phyloP scores from a whole-genome alignment of 2,329 filamentous ascomycete genomes.

The Alternaria burnsii region DNA sequence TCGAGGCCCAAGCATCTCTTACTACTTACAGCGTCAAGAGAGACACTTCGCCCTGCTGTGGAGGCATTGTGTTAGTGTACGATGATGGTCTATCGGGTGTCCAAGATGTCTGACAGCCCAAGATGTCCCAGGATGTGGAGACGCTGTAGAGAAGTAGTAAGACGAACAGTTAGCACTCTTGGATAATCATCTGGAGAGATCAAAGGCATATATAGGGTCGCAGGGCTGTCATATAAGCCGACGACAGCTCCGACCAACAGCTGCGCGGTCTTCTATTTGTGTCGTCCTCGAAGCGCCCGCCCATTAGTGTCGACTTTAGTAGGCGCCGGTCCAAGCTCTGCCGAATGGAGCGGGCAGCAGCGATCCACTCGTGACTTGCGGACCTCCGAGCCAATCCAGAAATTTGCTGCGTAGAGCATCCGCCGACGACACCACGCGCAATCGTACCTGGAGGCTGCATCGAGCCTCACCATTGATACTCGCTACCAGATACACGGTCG shows the following conservation, averaged over 20 bases:
- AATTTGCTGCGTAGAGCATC: constrained; percentile 38
- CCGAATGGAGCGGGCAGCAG: constrained; percentile 19
- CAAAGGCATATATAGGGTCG: constrained; percentile 29
- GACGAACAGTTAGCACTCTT: constrained; percentile 23
- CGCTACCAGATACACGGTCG: background rate
- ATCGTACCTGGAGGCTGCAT: constrained; percentile 29
- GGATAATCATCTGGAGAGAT: constrained; percentile 16
- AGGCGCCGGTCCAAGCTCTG: constrained; percentile 29
- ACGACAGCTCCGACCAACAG: constrained; percentile 25
- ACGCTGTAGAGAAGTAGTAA: constrained; percentile 10
- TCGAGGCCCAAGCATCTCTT: background rate
- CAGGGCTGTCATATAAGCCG: constrained; percentile 22
- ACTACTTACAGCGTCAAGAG: constrained; percentile 57
- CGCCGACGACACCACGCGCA: constrained; percentile 30
- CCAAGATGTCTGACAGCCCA: constrained; percentile 15
- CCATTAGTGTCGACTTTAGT: constrained; percentile 26
- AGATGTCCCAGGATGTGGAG: constrained; percentile 1
- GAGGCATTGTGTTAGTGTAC: constrained; percentile 53
- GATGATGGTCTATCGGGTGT: constrained; percentile 16
- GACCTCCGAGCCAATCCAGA: constrained; percentile 40
- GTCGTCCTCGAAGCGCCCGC: constrained; percentile 47
- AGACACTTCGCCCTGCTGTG: constrained; percentile 57
- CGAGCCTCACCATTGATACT: constrained; percentile 12
- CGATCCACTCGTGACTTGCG: constrained; percentile 34
- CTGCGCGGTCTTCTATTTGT: constrained; percentile 43